A percentile compares a stretch with the other conserved stretches of the same genome.
Evolutionary conservation across 306 rosid genomes (phyloP).

Genomic region (Mimosa pudica): DNA sequence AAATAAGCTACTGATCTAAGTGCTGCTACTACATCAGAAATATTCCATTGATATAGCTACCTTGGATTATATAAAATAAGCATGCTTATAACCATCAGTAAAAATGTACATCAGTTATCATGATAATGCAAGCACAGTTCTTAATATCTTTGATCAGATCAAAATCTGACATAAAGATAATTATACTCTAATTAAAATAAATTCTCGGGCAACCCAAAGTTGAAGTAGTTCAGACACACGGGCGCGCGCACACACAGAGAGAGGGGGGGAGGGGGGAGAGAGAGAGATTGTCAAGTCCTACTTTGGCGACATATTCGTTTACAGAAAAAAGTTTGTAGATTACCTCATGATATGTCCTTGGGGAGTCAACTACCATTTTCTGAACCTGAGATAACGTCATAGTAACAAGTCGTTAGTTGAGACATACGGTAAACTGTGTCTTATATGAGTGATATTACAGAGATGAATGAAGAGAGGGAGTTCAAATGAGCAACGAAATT

Average conservation of each 20-base stretch:
- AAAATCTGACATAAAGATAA: slow-evolving; percentile 17
- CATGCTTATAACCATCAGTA: slow-evolving; percentile 23
- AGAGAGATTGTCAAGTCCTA: slow-evolving; percentile 23
- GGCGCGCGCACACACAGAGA: no score
- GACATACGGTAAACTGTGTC: slow-evolving; percentile 15
- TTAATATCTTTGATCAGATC: slow-evolving; percentile 5
- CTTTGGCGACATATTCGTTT: slow-evolving; percentile 24
- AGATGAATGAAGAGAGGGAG: slow-evolving; percentile 20
- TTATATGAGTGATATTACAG: slow-evolving; percentile 5
- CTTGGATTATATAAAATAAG: slow-evolving; percentile 27
- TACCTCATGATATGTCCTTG: slow-evolving; percentile 96
- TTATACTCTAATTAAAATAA: slow-evolving; percentile 5
- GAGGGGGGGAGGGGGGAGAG: not conserved
- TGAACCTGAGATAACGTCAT: slow-evolving; percentile 60
- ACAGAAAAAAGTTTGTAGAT: slow-evolving; percentile 30
- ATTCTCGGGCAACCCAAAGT: slow-evolving; percentile 17
- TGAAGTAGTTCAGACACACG: slow-evolving; percentile 8
- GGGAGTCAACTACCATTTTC: slow-evolving; percentile 92
- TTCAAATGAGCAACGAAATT: slow-evolving; percentile 35
- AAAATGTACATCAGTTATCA: slow-evolving; percentile 7
- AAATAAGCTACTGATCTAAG: slow-evolving; percentile 17
- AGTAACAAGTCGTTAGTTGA: slow-evolving; percentile 37
- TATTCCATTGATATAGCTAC: slow-evolving; percentile 29
- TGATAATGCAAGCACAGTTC: slow-evolving; percentile 23
- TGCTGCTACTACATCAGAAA: slow-evolving; percentile 16